These are phyloP conservation scores for Stellera chamaejasme DNA, from an alignment of 345 rosid genomes.

Conservation along the genomic window DNA sequence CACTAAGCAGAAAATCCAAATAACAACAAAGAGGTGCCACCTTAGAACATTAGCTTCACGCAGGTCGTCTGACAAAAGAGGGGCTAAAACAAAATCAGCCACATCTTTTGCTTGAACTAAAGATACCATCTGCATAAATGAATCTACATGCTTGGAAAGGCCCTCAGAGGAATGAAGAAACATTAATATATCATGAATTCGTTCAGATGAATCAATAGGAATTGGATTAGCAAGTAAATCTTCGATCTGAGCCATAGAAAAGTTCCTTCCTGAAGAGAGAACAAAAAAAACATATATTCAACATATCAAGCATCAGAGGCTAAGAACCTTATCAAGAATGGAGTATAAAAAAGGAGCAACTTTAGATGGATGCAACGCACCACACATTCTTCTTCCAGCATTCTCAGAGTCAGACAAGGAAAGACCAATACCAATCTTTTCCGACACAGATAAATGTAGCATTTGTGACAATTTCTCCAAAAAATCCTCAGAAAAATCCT, in stretches of 20 bases:
- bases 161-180: slow-evolving; percentile 71
- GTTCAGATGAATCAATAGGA: slow-evolving; percentile 46
- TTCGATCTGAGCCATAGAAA: slow-evolving; percentile 59
- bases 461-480: slow-evolving; percentile 37
- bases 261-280: slow-evolving; percentile 47
- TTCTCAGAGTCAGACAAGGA: slow-evolving; percentile 59
- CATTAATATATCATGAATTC: slow-evolving; percentile 59
- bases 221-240: slow-evolving; percentile 40
- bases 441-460: slow-evolving; percentile 45
- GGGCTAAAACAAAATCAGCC: slow-evolving; percentile 43
- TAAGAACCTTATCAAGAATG: slow-evolving; percentile 1
- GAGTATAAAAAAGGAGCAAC: slow-evolving; percentile 1
- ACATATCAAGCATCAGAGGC: neutral
- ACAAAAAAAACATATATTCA: slow-evolving; percentile 7
- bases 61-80: slow-evolving; percentile 54
- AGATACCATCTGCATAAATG: slow-evolving; percentile 60
- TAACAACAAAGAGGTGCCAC: slow-evolving; percentile 20
- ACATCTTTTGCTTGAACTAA: slow-evolving; percentile 44
- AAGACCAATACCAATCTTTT: slow-evolving; percentile 66
- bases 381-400: slow-evolving; percentile 37
- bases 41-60: slow-evolving; percentile 48
- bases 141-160: slow-evolving; percentile 65
- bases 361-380: slow-evolving; percentile 25
- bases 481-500: slow-evolving; percentile 36
- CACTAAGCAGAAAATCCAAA: slow-evolving; percentile 3